Percentiles rank a stretch among this genome's conserved stretches.
phyloP scores from a whole-genome alignment of 768 basidiomycete genomes.

The Xerocomellus amylosporus region DNA sequence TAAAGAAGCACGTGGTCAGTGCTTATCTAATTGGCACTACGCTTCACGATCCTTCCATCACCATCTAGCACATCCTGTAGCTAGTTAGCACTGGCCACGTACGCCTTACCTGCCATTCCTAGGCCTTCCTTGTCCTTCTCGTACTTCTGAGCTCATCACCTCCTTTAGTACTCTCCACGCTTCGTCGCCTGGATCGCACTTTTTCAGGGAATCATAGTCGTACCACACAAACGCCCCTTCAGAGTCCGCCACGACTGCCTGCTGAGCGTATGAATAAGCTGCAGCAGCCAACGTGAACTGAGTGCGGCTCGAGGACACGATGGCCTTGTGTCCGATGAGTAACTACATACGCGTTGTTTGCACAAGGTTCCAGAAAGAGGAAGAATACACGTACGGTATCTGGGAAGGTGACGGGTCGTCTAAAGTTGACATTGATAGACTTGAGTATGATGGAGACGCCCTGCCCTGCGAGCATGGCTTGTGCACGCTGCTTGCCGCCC shows the following conservation, averaged over 20 bases:
- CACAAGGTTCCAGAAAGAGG: neutral
- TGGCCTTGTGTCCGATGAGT: constrained; percentile 60
- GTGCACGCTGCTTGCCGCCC: constrained; percentile 54
- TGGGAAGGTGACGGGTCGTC: constrained; percentile 70
- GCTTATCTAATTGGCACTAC: constrained; percentile 16
- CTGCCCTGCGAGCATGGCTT: constrained; percentile 57
- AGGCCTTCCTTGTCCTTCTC: constrained; percentile 10
- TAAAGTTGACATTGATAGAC: constrained; percentile 63
- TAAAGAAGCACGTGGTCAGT: constrained; percentile 3
- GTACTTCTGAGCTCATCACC: constrained; percentile 19
- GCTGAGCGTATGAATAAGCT: constrained; percentile 65
- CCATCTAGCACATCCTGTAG: neutral
- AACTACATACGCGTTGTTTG: constrained; percentile 38
- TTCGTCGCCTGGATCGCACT: constrained; percentile 59
- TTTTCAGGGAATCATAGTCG: constrained; percentile 65
- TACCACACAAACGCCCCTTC: constrained; percentile 74
- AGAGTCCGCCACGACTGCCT: constrained; percentile 60
- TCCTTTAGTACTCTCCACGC: constrained; percentile 35
- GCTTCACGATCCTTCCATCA: constrained; percentile 14
- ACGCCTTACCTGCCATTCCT: neutral
- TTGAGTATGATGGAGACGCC: constrained; percentile 77
- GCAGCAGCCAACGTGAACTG: constrained; percentile 51
- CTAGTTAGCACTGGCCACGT: neutral
- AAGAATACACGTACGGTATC: constrained; percentile 54
- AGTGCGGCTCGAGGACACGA: constrained; percentile 36